Conservation (phyloP, 2,329 filamentous ascomycete species). For the Nakataea oryzae region DNA sequence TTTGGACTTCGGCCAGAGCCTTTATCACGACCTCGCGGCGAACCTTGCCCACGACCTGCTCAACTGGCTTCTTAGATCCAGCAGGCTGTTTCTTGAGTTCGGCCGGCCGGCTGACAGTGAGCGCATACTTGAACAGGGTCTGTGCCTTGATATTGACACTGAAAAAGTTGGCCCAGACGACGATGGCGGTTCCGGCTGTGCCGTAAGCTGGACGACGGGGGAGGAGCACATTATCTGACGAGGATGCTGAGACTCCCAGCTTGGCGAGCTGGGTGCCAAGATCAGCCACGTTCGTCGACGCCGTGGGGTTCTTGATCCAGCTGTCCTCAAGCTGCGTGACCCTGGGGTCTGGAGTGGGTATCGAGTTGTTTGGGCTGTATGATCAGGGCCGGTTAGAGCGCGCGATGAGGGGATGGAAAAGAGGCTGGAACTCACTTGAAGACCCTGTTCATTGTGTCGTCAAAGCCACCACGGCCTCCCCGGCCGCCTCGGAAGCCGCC, state of each 20-base stretch:
- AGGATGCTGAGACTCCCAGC: slow-evolving; percentile 14
- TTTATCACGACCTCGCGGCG: slow-evolving; percentile 7
- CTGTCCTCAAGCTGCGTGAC: slow-evolving; percentile 28
- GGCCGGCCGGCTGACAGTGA: not conserved
- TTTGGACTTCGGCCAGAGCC: slow-evolving; percentile 11
- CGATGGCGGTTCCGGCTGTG: slow-evolving; percentile 26
- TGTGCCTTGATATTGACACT: slow-evolving; percentile 25
- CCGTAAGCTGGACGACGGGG: slow-evolving; percentile 41
- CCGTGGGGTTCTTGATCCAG: slow-evolving; percentile 20
- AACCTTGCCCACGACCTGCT: slow-evolving; percentile 10
- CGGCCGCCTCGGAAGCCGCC: slow-evolving; percentile 7
- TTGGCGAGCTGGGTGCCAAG: slow-evolving; percentile 25
- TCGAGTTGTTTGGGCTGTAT: not conserved
- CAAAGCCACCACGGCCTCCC: slow-evolving; percentile 11
- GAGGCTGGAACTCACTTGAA: slow-evolving; percentile 18
- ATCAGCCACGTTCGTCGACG: slow-evolving; percentile 13
- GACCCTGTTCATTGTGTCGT: slow-evolving; percentile 12
- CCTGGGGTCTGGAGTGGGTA: slow-evolving; percentile 14
- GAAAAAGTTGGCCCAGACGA: slow-evolving; percentile 47
- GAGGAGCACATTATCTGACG: slow-evolving; percentile 15
- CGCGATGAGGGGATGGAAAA: not conserved
- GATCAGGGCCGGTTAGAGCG: not conserved
- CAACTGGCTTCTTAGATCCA: slow-evolving; percentile 16
- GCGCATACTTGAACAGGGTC: slow-evolving; percentile 31
- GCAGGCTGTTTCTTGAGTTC: slow-evolving; percentile 21